phyloP scores from a whole-genome alignment of 805 yeast genomes.

The Metschnikowia picachoensis region DNA sequence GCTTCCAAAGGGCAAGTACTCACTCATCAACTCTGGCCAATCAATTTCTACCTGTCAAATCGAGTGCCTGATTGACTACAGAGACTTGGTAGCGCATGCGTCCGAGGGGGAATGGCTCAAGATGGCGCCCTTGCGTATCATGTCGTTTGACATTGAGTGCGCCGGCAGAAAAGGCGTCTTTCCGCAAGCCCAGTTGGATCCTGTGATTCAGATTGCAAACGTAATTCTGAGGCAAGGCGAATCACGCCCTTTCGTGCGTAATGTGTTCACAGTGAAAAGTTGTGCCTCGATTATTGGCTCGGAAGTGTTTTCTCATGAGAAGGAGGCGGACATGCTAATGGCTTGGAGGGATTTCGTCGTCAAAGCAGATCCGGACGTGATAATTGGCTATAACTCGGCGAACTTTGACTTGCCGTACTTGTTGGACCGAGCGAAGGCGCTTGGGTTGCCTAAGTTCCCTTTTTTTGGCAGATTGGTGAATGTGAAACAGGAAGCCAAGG shows the following conservation, averaged over 20 bases:
- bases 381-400: slow-evolving; percentile 92
- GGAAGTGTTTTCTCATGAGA: slow-evolving; percentile 69
- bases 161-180: slow-evolving; percentile 96
- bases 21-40: slow-evolving; percentile 40
- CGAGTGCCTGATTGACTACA: slow-evolving; percentile 69
- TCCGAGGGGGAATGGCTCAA: slow-evolving; percentile 92
- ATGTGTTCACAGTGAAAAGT: slow-evolving; percentile 88
- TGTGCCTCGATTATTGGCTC: slow-evolving; percentile 95
- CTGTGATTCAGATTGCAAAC: slow-evolving; percentile 95
- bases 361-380: slow-evolving; percentile 88
- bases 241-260: slow-evolving; percentile 83
- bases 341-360: slow-evolving; percentile 85
- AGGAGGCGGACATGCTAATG: slow-evolving; percentile 78
- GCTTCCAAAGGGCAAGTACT: slow-evolving; percentile 71
- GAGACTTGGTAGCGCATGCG: slow-evolving; percentile 70
- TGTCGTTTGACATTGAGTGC: slow-evolving; percentile 97
- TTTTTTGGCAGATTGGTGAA: slow-evolving; percentile 74
- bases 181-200: slow-evolving; percentile 91
- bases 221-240: slow-evolving; percentile 86
- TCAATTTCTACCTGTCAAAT: slow-evolving; percentile 72
- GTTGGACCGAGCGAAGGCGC: slow-evolving; percentile 77
- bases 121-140: slow-evolving; percentile 87
- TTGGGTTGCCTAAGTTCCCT: slow-evolving; percentile 67
- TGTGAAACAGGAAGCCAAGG: slow-evolving; percentile 73
- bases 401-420: slow-evolving; percentile 95